Evolutionary conservation across 805 yeast species (phyloP).

Genomic region (Pichia rugopelliculosa): DNA sequence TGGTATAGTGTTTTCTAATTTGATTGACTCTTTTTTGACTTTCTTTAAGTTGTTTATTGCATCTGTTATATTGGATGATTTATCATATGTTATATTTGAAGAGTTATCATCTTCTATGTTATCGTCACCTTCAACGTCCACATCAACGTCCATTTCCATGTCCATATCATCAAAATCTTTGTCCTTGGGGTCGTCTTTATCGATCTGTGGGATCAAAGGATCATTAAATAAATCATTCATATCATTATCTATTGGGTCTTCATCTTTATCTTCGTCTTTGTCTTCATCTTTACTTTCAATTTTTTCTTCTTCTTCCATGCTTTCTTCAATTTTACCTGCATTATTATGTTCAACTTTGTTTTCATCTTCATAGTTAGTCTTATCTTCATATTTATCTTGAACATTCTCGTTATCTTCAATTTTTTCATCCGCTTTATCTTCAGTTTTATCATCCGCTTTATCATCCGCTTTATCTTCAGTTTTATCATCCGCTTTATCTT

Average conservation of each 20-base stretch:
- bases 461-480: neutral
- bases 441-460: neutral
- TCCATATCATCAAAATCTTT: neutral
- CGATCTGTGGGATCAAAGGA: neutral
- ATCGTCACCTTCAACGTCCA: neutral
- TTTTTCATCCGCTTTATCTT: constrained; percentile 12
- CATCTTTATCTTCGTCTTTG: neutral
- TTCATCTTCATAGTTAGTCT: neutral
- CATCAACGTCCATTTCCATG: neutral
- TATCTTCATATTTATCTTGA: constrained; percentile 3
- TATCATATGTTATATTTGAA: neutral
- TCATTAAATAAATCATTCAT: neutral
- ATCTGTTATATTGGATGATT: neutral
- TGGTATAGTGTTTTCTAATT: constrained; percentile 6
- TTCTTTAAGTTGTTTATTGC: neutral
- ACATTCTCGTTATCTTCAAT: constrained; percentile 2
- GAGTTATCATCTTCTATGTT: neutral
- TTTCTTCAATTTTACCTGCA: neutral
- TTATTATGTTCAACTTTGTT: neutral
- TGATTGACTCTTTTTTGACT: neutral
- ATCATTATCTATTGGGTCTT: neutral
- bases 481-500: too few relatives aligned
- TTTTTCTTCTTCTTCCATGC: too few relatives aligned
- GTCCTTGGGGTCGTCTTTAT: neutral
- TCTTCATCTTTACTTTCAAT: neutral